A percentile compares a stretch with the other conserved stretches of the same genome.
These are phyloP conservation scores for Mortierella sp. DNA, from an alignment of 371 early-diverging fungal species.

Conservation along the genomic window DNA sequence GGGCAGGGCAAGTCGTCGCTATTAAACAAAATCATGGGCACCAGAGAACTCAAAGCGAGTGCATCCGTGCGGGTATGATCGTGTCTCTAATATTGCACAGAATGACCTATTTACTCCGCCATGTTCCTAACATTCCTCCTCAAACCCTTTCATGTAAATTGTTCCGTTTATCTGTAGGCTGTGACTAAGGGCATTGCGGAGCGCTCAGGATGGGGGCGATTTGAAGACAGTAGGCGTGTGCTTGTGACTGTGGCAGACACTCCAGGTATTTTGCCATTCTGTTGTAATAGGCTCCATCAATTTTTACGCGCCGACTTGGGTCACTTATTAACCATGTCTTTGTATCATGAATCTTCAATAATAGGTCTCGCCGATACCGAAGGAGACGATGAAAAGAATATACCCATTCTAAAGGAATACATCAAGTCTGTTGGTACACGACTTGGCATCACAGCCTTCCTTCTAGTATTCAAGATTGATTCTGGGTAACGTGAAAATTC, in stretches of 20 bases:
- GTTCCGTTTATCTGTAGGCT: constrained; percentile 36
- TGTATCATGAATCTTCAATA: neutral
- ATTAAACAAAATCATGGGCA: constrained; percentile 63
- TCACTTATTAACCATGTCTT: neutral
- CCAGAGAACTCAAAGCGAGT: constrained; percentile 62
- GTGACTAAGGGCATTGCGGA: constrained; percentile 65
- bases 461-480: constrained; percentile 64
- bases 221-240: constrained; percentile 58
- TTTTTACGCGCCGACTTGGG: neutral
- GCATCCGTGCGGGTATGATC: constrained; percentile 59
- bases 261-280: constrained; percentile 39
- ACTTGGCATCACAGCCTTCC: constrained; percentile 64
- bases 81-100: neutral
- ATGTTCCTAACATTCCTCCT: neutral
- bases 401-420: constrained; percentile 60
- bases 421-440: constrained; percentile 60
- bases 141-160: neutral
- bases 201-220: constrained; percentile 61
- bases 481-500: constrained; percentile 35
- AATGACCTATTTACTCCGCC: neutral
- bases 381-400: constrained; percentile 61
- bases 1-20: constrained; percentile 64
- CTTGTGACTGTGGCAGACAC: constrained; percentile 67
- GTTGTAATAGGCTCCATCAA: neutral
- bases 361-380: constrained; percentile 64